A percentile compares a stretch with the other conserved stretches of the same genome.
These are phyloP conservation scores for Paecilomyces niveus DNA, from an alignment of 2,329 filamentous ascomycete genomes.

Conservation along the genomic window DNA sequence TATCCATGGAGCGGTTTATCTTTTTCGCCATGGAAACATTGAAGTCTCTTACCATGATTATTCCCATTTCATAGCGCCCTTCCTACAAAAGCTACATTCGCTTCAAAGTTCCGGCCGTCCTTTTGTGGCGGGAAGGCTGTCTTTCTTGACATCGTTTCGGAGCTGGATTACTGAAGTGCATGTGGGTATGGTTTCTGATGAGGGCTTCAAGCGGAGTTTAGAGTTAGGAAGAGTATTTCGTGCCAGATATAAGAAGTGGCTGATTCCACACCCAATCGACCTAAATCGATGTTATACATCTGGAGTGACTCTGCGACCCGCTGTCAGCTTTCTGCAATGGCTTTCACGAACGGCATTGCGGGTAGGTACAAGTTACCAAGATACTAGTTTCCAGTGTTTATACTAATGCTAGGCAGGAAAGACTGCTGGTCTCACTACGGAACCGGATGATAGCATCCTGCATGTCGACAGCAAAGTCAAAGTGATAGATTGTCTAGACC, in stretches of 20 bases:
- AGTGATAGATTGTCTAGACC: neutral
- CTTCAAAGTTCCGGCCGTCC: neutral
- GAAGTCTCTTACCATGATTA: neutral
- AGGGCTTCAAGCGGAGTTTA: neutral
- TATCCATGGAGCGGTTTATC: neutral
- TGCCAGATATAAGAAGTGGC: neutral
- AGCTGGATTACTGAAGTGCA: neutral
- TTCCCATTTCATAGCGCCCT: neutral
- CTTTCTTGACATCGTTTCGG: neutral
- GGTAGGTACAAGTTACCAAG: neutral
- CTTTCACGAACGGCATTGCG: neutral
- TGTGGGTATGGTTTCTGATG: neutral
- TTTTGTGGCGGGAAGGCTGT: neutral
- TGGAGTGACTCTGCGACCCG: neutral
- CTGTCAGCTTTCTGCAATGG: neutral
- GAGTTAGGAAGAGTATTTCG: neutral
- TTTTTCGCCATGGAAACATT: neutral
- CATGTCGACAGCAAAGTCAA: neutral
- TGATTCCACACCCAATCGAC: neutral
- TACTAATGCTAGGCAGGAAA: neutral
- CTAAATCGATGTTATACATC: neutral
- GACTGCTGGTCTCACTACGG: neutral
- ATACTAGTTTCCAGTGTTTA: neutral
- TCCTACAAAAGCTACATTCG: neutral
- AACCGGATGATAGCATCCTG: neutral